phyloP scores from a whole-genome alignment of 192 early-diverging fungal species.

The Rhizophagus sp. region DNA sequence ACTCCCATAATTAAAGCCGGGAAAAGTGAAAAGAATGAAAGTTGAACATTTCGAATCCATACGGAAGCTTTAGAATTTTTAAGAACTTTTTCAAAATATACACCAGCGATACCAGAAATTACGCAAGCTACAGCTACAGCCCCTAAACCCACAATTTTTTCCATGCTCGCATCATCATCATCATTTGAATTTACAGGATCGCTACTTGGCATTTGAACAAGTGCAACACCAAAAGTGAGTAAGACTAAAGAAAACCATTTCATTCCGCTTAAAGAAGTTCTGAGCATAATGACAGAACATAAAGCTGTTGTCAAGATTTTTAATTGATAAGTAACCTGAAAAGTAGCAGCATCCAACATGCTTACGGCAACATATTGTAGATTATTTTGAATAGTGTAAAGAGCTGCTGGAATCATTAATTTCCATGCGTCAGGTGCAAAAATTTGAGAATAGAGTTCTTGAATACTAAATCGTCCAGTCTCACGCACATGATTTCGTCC shows the following conservation, averaged over 20 bases:
- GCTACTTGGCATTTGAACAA: conserved; percentile 60
- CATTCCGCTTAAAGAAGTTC: conserved; percentile 59
- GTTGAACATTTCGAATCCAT: conserved; percentile 93
- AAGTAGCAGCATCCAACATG: conserved; percentile 88
- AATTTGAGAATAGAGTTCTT: conserved; percentile 46
- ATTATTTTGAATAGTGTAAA: conserved; percentile 97
- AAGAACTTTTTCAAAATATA: conserved; percentile 98
- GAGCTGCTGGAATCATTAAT: conserved; percentile 84
- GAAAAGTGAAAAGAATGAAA: conserved; percentile 80
- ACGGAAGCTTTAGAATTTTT: conserved; percentile 77
- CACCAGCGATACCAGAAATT: conserved; percentile 92
- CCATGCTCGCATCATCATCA: conserved; percentile 35
- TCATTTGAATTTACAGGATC: conserved; percentile 23
- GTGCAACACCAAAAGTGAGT: conserved; percentile 84
- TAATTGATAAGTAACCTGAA: conserved; percentile 96
- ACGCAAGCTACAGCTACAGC: conserved; percentile 84
- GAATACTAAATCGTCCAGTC: conserved; percentile 33
- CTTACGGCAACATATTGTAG: conserved; percentile 90
- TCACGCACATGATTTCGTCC: conserved; percentile 36
- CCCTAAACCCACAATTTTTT: conserved; percentile 72
- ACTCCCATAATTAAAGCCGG: conserved; percentile 84
- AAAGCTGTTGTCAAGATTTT: conserved; percentile 97
- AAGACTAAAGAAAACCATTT: conserved; percentile 86
- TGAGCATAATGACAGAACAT: conserved; percentile 85
- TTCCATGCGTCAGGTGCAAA: conserved; percentile 74